Evolutionary conservation across 805 yeast species (phyloP), one percentile per base, ranked within the genome.

Genomic region (Candida oleophila): DNA sequence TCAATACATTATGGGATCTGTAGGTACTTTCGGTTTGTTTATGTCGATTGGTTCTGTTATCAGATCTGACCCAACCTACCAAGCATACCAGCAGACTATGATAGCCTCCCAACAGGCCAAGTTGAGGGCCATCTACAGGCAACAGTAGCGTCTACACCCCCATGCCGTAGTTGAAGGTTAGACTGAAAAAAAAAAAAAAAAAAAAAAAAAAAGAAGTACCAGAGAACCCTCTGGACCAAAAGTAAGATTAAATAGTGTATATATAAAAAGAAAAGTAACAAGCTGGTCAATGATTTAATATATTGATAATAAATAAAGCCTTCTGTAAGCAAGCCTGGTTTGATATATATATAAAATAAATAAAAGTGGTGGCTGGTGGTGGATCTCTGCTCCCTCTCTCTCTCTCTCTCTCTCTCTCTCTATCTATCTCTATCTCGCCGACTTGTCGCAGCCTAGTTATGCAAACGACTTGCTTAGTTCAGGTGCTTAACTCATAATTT

Each of bases 11-110:
- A 85, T 87, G 59, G 97, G 97, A 46, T 89, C 97, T 3, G 97
- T 96, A 2, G 97, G 95, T 42, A 92, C 97, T 9, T 92, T 94
- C 68, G 97, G 97, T 36, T 78, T 92, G 57, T 89, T 92, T 68
- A 91, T 92, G 98, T 87, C 96, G 38, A 87, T 92, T 55, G 98
- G 99, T 34, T 88, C 96, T 9, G 90, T 88, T 16, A 88, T 88
- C 52, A 81, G 96, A 73, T 85, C 92, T 41, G 96, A 88, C 52
- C 68, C 73, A 7, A 65, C 56, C 14, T 64, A 55, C 49, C 66
- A 61, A 46, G 64, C 63, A 9, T 62, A 60, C 43, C 59, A 64
- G 49, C 61, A 55, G 48, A 54, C 65, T 20, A 61, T 68, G 65
- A 55, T 66, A 50, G 44, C 49, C 20, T 53, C 60, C 7, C 71